phyloP scores from a whole-genome alignment of 169 alveolate genomes.

The Eimeria maxima region DNA sequence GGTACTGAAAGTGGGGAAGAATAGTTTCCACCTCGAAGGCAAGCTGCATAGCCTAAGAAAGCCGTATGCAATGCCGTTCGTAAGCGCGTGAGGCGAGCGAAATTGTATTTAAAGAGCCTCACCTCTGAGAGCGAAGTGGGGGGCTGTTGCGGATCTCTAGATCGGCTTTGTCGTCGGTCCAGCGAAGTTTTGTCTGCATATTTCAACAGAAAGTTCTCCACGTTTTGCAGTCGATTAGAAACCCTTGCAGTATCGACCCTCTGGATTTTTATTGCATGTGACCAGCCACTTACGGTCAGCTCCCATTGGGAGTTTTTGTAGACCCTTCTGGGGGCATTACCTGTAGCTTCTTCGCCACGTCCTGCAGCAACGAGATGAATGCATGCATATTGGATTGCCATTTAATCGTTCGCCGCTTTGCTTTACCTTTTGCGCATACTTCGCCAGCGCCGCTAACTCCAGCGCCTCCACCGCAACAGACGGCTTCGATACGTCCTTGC shows the following conservation, averaged over 20 bases:
- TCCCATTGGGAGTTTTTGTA: too few relatives aligned
- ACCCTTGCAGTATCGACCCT: background rate
- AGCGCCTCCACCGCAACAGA: background rate
- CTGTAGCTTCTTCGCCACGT: slow-evolving; percentile 20
- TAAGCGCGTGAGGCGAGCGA: background rate
- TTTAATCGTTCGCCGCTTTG: background rate
- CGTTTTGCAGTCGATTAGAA: background rate
- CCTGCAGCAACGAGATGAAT: background rate
- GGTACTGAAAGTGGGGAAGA: slow-evolving; percentile 46
- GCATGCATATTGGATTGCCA: background rate
- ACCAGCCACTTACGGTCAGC: background rate
- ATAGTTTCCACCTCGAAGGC: slow-evolving; percentile 57
- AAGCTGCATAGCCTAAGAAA: slow-evolving; percentile 29
- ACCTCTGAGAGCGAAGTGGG: background rate
- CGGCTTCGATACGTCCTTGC: background rate
- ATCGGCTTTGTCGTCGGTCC: background rate
- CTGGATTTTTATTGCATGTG: background rate
- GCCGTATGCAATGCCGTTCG: too few relatives aligned
- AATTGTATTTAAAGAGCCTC: background rate
- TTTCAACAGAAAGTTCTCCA: background rate
- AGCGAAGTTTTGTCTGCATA: too few relatives aligned
- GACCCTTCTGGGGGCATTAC: background rate
- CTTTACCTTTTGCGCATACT: slow-evolving; percentile 14
- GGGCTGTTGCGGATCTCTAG: background rate
- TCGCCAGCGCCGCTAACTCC: background rate